These are phyloP conservation scores for Phoma sp. DNA, from an alignment of 2,329 filamentous ascomycete species.

Conservation along the genomic window DNA sequence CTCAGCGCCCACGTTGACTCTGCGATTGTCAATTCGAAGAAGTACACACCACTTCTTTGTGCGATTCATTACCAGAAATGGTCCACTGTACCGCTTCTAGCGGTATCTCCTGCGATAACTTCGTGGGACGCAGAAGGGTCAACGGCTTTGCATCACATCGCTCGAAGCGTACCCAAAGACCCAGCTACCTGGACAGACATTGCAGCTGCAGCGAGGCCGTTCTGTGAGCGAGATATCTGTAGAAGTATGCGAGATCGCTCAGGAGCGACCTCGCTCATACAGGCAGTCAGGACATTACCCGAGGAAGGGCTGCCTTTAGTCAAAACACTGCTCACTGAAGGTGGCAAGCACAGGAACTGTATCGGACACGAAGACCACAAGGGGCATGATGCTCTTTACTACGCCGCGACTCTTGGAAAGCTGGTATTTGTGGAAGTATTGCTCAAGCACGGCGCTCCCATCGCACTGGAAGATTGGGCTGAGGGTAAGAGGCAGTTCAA, in stretches of 20 bases:
- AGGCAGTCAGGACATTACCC: slow-evolving; percentile 36
- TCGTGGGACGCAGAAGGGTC: slow-evolving; percentile 39
- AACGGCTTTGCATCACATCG: slow-evolving; percentile 43
- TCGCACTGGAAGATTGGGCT: slow-evolving; percentile 36
- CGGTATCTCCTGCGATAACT: slow-evolving; percentile 38
- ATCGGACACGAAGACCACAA: slow-evolving; percentile 42
- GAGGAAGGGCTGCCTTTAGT: slow-evolving; percentile 39
- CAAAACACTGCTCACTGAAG: slow-evolving; percentile 32
- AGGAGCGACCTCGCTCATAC: slow-evolving; percentile 44
- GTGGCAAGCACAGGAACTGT: slow-evolving; percentile 31
- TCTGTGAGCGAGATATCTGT: slow-evolving; percentile 41
- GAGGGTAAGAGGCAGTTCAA: slow-evolving; percentile 18
- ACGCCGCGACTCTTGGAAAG: slow-evolving; percentile 37
- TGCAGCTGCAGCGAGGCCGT: slow-evolving; percentile 27
- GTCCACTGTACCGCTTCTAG: slow-evolving; percentile 34
- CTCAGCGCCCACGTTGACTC: slow-evolving; percentile 33
- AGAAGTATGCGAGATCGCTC: slow-evolving; percentile 42
- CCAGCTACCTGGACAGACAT: slow-evolving; percentile 38
- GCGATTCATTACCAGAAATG: slow-evolving; percentile 39
- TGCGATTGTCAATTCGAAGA: slow-evolving; percentile 28
- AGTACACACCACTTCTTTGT: slow-evolving; percentile 39
- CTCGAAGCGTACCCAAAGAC: slow-evolving; percentile 27
- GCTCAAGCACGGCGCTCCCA: slow-evolving; percentile 36
- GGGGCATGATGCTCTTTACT: slow-evolving; percentile 35
- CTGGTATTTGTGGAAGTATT: slow-evolving; percentile 33